Base-by-base conservation (phyloP, 2,329 filamentous ascomycete species). In the Curvularia eragrostidis region DNA sequence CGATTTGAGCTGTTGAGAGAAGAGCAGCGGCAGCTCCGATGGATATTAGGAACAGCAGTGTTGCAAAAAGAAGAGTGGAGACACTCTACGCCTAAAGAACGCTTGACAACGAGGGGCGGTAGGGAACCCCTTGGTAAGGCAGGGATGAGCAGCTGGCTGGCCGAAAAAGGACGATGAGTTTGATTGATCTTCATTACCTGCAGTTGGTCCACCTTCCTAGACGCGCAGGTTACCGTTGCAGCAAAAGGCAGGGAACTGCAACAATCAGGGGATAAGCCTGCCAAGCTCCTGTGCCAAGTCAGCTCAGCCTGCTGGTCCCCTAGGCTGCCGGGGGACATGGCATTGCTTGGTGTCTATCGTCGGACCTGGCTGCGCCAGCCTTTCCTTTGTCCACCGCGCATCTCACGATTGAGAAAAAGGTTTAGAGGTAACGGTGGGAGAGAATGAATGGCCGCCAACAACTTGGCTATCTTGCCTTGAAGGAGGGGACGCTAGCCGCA, bases 251-350 rank as follows among this genome's bases (percentile, higher is more conserved):
- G 42, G 41, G 56, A 53, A 42, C 52, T 54, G 56, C 34, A 36
- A 50, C 18, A 24, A 32, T 61, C 59, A 65, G 66, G 66, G 58
- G 65, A 55, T 59, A 64, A 64, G 55, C 56, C 48, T 18, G 50
- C 50, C 54, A 70, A 69, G 67, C 64, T 65, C 54, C 38, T 39
- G 44, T 38, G 61, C 67, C 59, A 70, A 65, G 66, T 48, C 4
- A 47, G 55, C 54, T 56, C 44, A 43, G 8, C 47, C 48, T 52
- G 24, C 34, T 61, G 39, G 60, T 26, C 48, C 59, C 61, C 58
- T 58, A 57, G 42, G 51, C 57, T 39, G n/a, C 32, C n/a, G 44
- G 51, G 56, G 59, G 53, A 59, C 66, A 68, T 71, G 68, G 70
- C 68, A 47, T 66, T 70, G 64, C 65, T 70, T 71, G 62, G 51